Evolutionary conservation across 1,284 basidiomycete genomes (phyloP).

Genomic region (Malassezia dermatis): DNA sequence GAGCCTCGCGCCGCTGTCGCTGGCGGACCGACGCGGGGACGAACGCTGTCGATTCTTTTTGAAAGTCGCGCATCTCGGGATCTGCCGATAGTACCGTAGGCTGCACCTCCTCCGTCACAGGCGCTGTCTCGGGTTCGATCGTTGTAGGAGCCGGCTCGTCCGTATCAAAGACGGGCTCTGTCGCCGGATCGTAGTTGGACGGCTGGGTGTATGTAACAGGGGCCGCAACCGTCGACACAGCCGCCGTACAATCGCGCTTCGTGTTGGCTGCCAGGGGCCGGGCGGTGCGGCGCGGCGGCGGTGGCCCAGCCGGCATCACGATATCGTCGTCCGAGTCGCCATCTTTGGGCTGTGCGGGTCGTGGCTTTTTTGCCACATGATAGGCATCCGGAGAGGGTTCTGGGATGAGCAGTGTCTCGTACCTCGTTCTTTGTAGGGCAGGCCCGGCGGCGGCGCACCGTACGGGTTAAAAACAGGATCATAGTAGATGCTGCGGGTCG

Average conservation of each 20-base stretch:
- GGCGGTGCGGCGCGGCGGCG: constrained; percentile 8
- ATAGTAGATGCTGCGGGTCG: constrained; percentile 69
- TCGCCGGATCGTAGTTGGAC: neutral
- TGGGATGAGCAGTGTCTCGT: constrained; percentile 16
- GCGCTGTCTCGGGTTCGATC: neutral
- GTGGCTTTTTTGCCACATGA: neutral
- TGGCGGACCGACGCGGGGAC: constrained; percentile 22
- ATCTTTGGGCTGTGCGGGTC: neutral
- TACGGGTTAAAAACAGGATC: constrained; percentile 85
- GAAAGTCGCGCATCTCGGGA: constrained; percentile 42
- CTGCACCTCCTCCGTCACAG: neutral
- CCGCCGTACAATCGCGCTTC: neutral
- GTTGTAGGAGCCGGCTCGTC: neutral
- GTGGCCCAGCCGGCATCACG: constrained; percentile 37
- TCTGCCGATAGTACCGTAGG: constrained; percentile 28
- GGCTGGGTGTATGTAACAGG: neutral
- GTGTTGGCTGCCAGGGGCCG: neutral
- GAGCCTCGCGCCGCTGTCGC: neutral
- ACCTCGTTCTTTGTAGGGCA: constrained; percentile 73
- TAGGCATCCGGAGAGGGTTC: neutral
- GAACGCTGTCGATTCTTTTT: constrained; percentile 40
- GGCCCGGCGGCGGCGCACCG: constrained; percentile 88
- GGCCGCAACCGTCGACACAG: neutral
- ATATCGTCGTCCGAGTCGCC: constrained; percentile 32
- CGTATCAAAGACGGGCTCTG: neutral